These are phyloP conservation scores for Triglochin maritima DNA, from an alignment of 106 monocot species.

Conservation along the genomic window DNA sequence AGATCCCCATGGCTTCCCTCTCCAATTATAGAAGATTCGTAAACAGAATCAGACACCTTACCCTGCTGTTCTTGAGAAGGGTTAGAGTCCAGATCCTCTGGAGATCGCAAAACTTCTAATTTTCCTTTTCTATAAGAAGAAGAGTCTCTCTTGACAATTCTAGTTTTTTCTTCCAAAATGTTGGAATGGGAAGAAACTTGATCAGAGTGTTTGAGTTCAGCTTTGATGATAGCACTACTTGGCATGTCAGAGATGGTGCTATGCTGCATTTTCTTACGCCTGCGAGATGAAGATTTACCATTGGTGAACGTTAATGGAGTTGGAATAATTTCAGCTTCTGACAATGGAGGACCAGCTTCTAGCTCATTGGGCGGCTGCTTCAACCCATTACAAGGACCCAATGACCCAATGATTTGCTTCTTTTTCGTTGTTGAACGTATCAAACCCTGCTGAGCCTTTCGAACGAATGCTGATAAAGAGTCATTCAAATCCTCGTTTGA, in stretches of 20 bases:
- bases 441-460: conserved; percentile 17
- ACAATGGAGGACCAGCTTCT: neutral
- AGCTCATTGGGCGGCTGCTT: too few relatives aligned
- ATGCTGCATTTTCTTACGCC: conserved; percentile 18
- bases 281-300: neutral
- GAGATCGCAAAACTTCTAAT: neutral
- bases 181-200: neutral
- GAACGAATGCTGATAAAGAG: conserved; percentile 32
- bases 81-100: neutral
- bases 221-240: neutral
- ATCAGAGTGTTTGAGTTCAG: too few relatives aligned
- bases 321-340: neutral
- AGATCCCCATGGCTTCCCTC: neutral
- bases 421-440: neutral
- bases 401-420: neutral
- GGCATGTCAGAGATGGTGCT: neutral
- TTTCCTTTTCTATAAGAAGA: conserved; percentile 4
- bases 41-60: neutral
- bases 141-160: conserved; percentile 2
- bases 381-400: too few relatives aligned
- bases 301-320: neutral
- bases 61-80: neutral
- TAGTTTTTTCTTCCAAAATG: neutral
- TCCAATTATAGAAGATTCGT: conserved; percentile 6
- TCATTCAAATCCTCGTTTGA: conserved; percentile 25